Conservation (phyloP, 768 basidiomycete genomes). For the Tricholoma bakamatsutake region DNA sequence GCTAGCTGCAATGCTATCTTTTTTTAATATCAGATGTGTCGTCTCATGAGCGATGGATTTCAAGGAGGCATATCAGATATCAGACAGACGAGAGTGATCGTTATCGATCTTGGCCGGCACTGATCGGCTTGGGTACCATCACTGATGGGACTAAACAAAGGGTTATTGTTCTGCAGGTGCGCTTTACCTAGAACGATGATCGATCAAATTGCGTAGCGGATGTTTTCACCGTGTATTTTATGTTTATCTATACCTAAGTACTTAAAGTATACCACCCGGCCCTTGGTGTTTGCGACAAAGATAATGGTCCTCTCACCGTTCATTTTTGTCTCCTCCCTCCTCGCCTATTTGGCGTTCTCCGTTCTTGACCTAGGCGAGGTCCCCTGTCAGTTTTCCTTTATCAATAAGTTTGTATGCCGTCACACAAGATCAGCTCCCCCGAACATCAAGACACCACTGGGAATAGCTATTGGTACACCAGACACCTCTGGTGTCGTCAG, state of each 20-base stretch:
- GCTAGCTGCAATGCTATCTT: not conserved
- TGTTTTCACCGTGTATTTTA: too few species aligned
- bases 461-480: constrained; percentile 46
- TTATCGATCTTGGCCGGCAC: too few species aligned
- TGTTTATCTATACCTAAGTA: too few species aligned
- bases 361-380: constrained; percentile 32
- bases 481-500: constrained; percentile 46
- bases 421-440: constrained; percentile 21
- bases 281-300: not conserved
- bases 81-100: not conserved
- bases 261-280: not conserved
- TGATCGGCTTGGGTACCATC: too few species aligned
- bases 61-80: not conserved
- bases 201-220: too few species aligned
- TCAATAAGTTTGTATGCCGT: constrained; percentile 38
- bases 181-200: too few species aligned
- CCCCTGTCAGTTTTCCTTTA: constrained; percentile 41
- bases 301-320: constrained; percentile 31
- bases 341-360: constrained; percentile 32
- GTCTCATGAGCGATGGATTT: not conserved
- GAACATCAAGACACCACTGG: constrained; percentile 42
- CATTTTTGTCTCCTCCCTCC: constrained; percentile 21
- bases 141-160: too few species aligned
- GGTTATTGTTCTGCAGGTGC: too few species aligned
- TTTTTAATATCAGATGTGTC: not conserved